Evolutionary conservation across 768 basidiomycete genomes (phyloP), one percentile per base, ranked within the genome.

Genomic region (Pleurotus platypus): DNA sequence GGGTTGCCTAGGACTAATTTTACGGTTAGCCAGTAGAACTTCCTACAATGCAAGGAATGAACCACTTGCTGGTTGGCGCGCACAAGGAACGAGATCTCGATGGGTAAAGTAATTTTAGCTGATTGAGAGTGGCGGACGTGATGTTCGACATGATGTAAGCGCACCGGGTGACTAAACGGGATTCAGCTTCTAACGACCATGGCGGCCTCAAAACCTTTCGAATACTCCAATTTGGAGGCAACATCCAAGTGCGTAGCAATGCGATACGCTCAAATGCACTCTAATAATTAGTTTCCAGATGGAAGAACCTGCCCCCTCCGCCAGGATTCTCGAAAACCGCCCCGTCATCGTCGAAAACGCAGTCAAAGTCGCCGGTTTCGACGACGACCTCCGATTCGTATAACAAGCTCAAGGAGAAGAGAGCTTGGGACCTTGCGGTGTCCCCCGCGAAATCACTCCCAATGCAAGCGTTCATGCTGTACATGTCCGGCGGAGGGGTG

Each of bases 381-480:
- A 62, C 70, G 0, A 62, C 71, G 15, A 63, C 78, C 0, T 70
- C 80, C 4, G 73, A 71, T 18, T 82, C 84, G 3, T 85, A 90
- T 62, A 81, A 87, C 60, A 69, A 72, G 20, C 75, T 94, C 58
- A 92, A 92, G 67, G 82, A 83, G 61, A 86, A 81, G 64, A 85
- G 90, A 24, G 92, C 92, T 43, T 92, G 92, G 89, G 91, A 93
- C 60, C 77, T 91, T 42, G 92, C 92, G 39, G 81, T 87, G 49
- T 76, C 83, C 3, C 94, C 94, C 1, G 92, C 90, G 35, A 97
- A 98, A 71, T 85, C 86, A 12, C 79, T 98, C 24, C 94, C 94
- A 3, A 97, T 97, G 95, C 94, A 98, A 66, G 93, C 89, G 4
- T 90, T 98, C 75, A 98, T 98, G 95, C 79, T 98, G 35, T 98